Conservation (phyloP, 2,329 filamentous ascomycete species). For the Pyrenophora seminiperda region DNA sequence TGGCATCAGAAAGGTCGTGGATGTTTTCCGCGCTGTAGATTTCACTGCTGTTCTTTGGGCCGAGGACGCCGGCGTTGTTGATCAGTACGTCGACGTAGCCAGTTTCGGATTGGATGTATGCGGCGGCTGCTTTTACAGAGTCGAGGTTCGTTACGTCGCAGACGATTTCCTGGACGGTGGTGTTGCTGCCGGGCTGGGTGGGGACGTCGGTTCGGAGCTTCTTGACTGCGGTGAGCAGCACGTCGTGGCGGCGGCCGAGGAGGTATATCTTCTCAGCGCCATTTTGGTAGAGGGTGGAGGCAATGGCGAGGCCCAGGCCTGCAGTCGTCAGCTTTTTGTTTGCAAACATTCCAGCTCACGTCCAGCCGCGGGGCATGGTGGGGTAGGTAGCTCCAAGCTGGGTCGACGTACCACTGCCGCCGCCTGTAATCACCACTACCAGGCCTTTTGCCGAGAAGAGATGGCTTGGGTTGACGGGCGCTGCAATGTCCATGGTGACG, state of each 20-base stretch:
- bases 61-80: conserved; percentile 58
- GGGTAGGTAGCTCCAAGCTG: conserved; percentile 37
- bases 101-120: conserved; percentile 49
- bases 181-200: conserved; percentile 28
- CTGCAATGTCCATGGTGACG: conserved; percentile 43
- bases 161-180: conserved; percentile 48
- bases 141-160: conserved; percentile 52
- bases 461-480: conserved; percentile 38
- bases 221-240: conserved; percentile 49
- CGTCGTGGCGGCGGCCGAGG: conserved; percentile 51
- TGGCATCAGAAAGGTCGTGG: conserved; percentile 49
- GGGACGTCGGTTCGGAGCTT: conserved; percentile 37
- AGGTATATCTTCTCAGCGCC: conserved; percentile 53
- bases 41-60: conserved; percentile 50
- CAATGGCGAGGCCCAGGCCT: conserved; percentile 50
- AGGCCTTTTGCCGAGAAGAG: conserved; percentile 50
- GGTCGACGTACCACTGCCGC: conserved; percentile 46
- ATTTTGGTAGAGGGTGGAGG: conserved; percentile 50
- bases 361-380: conserved; percentile 27
- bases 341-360: no score
- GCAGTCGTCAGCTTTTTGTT: conserved; percentile 7
- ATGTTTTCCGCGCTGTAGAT: conserved; percentile 53
- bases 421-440: conserved; percentile 51
- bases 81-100: conserved; percentile 59
- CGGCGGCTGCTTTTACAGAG: conserved; percentile 50